A percentile compares a stretch with the other conserved stretches of the same genome.
These are phyloP conservation scores for Pontederia paniculata DNA, from an alignment of 176 grass and related monocot genomes.

Conservation along the genomic window DNA sequence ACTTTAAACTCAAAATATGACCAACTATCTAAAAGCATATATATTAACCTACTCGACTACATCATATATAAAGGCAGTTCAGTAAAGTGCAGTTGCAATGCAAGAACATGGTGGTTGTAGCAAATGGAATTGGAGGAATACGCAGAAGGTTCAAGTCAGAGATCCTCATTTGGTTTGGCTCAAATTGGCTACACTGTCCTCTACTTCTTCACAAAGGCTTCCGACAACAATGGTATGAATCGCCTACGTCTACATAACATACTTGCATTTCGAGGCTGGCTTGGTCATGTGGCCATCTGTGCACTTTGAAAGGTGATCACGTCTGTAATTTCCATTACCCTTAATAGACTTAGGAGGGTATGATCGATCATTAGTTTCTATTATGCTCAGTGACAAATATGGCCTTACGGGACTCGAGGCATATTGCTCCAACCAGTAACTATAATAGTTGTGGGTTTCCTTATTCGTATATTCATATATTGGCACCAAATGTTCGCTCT, in stretches of 20 bases:
- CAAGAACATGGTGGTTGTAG: constrained; percentile 6
- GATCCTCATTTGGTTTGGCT: constrained; percentile 48
- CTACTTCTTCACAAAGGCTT: constrained; percentile 85
- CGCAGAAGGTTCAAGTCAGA: constrained; percentile 51
- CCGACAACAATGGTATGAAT: constrained; percentile 64
- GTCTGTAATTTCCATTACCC: neutral
- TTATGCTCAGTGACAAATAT: neutral
- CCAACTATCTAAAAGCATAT: no score
- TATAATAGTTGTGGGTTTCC: no score
- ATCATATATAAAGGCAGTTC: no score
- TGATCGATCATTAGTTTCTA: neutral
- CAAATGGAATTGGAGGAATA: neutral
- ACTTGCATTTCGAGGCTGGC: constrained; percentile 49
- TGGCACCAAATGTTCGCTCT: no score
- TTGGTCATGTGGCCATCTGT: constrained; percentile 58
- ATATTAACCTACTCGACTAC: no score
- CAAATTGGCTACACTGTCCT: constrained; percentile 80
- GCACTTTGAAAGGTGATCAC: constrained; percentile 68
- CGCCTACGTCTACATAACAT: constrained; percentile 67
- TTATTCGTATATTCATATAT: no score
- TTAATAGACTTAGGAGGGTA: neutral
- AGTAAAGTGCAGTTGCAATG: no score
- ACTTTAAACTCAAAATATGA: no score
- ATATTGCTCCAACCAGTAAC: no score
- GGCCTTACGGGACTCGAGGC: no score